Evolutionary conservation across 441 rosid genomes (phyloP), one percentile per base, ranked within the genome.

Genomic region (Geranium incanum): DNA sequence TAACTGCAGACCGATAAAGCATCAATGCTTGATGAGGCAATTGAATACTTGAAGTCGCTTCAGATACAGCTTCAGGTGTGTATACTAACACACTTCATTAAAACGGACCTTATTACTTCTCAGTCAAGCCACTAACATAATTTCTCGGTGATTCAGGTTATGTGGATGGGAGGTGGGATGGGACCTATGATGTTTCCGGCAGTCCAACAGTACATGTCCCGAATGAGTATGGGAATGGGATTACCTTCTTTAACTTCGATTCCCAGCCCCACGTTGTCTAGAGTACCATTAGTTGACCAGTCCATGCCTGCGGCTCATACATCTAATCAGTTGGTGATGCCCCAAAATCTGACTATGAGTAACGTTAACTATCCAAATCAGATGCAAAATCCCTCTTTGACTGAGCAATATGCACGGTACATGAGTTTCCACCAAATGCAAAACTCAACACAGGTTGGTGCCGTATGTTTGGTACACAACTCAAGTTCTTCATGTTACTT

Each of bases 131-230:
- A 64, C 21, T 74, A 66, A 74, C 19, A 39, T 68, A 12, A 52
- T 66, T 55, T 69, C 36, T 43, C 41, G 76, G 72, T 68, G 41
- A 72, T 71, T 76, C 78, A 85, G 88, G 79, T 87, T 48, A 86
- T 87, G 89, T 87, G 95, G 91, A 84, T 88, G 88, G 88, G 96
- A 12, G 81, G 77, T 71, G 88, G 90, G 83, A 85, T 86, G 89
- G 85, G 83, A 67, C 91, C 88, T 4, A 71, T 84, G 85, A 80
- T 90, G 89, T 90, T 83, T 76, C 87, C 87, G 8, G 90, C 88
- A 45, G 70, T 82, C 4, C 96, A 84, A 57, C 87, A 81, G 62
- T 85, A 82, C 52, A 77, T 86, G 74, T 74, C 84, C 76, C 81
- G 81, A 16, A 81, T 89, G 87, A 80, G 85, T 68, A 84, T 88